Percentiles rank a stretch among this genome's conserved stretches.
Evolutionary conservation across 495 filamentous ascomycete genomes (phyloP).

Genomic region (Aspergillus sclerotiicarbonarius): DNA sequence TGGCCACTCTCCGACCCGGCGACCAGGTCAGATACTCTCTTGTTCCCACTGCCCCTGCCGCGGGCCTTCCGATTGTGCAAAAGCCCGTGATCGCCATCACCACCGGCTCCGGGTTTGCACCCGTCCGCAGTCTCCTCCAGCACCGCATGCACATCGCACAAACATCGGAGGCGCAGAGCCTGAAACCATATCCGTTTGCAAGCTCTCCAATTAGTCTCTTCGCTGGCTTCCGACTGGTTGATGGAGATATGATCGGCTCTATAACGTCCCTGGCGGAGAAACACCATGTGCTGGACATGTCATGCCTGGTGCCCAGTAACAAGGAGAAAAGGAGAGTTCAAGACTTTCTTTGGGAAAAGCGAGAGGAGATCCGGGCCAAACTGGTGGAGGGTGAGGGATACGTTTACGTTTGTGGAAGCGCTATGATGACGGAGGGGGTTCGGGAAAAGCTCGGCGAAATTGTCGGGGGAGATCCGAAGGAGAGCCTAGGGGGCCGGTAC

Average conservation of each 20-base stretch:
- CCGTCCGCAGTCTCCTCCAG: slow-evolving; percentile 3
- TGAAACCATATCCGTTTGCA: background rate
- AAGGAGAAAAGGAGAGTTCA: slow-evolving; percentile 4
- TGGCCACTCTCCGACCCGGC: background rate
- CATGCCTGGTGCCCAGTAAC: slow-evolving; percentile 1
- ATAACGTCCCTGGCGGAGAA: background rate
- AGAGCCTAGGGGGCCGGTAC: background rate
- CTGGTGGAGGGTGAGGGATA: background rate
- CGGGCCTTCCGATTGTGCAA: background rate
- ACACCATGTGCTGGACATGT: background rate
- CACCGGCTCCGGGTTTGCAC: slow-evolving; percentile 3
- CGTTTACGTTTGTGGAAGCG: slow-evolving; percentile 4
- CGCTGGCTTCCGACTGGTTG: background rate
- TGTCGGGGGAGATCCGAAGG: background rate
- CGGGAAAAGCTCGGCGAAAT: background rate
- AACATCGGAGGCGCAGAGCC: background rate
- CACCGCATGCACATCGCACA: background rate
- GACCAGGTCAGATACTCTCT: background rate
- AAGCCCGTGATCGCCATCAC: background rate
- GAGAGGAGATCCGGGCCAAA: background rate
- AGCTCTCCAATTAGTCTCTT: background rate
- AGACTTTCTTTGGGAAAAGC: background rate
- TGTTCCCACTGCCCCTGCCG: background rate
- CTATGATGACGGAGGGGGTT: background rate
- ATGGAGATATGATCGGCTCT: background rate